Evolutionary conservation across 306 rosid genomes (phyloP).

Genomic region (Citrullus colocynthis): DNA sequence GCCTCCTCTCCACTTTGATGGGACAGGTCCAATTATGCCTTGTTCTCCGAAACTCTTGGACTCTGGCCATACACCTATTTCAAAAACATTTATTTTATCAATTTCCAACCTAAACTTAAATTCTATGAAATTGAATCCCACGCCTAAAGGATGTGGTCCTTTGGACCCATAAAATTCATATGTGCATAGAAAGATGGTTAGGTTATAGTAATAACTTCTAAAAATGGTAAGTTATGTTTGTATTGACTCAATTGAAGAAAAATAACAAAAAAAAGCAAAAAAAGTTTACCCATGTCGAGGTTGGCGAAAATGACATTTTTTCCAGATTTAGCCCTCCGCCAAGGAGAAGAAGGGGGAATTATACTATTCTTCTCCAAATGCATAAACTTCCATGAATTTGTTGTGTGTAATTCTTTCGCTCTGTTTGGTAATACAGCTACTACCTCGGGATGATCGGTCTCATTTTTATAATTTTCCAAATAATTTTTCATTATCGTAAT

Average conservation of each 20-base stretch:
- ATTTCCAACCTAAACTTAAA: no score
- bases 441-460: conserved; percentile 32
- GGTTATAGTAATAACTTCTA: no score
- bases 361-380: conserved; percentile 23
- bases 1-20: conserved; percentile 60
- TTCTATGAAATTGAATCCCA: no score
- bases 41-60: conserved; percentile 49
- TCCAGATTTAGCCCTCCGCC: conserved; percentile 46
- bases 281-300: conserved; percentile 44
- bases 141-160: no score
- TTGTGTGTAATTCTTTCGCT: conserved; percentile 31
- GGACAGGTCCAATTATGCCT: conserved; percentile 38
- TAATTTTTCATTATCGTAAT: no score
- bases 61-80: conserved; percentile 36
- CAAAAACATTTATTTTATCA: no score
- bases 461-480: not conserved
- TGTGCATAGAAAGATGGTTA: no score
- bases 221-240: no score
- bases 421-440: conserved; percentile 24
- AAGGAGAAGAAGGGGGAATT: conserved; percentile 15
- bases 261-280: no score
- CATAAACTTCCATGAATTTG: conserved; percentile 70
- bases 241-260: no score
- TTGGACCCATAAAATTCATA: no score
- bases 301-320: conserved; percentile 44